Percentiles rank a stretch among this genome's conserved stretches.
Conservation (phyloP, 169 alveolate genomes). For the Amoebophrya sp. region DNA sequence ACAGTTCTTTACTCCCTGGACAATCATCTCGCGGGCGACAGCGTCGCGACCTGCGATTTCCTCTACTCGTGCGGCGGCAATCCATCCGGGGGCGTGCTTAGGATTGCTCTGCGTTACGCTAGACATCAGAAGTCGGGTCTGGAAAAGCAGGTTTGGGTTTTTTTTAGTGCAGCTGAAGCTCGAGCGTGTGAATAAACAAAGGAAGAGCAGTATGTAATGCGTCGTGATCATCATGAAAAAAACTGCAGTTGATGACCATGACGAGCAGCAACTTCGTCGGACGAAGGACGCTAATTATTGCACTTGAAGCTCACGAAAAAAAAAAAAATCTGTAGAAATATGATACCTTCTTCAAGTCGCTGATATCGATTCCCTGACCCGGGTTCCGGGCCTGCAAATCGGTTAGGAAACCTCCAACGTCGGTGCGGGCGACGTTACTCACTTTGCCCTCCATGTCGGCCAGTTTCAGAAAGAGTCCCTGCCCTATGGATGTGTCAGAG, state of each 20-base stretch:
- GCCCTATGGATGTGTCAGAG: no score
- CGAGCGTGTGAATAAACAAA: no score
- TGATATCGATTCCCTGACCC: neutral
- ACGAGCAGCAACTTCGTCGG: no score
- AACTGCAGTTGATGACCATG: no score
- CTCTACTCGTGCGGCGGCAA: constrained; percentile 97
- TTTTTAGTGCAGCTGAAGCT: no score
- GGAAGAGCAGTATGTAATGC: no score
- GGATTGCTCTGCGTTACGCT: constrained; percentile 86
- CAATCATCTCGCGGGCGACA: constrained; percentile 89
- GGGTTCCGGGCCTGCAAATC: neutral
- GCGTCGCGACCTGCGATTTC: constrained; percentile 73
- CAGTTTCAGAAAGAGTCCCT: neutral
- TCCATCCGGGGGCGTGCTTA: constrained; percentile 94
- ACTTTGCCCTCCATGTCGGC: neutral
- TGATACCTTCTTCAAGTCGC: neutral
- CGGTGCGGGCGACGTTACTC: neutral
- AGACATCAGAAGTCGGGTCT: constrained; percentile 57
- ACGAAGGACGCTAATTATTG: no score
- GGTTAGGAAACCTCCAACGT: neutral
- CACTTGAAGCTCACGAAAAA: no score
- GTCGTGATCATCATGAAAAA: no score
- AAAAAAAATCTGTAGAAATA: no score
- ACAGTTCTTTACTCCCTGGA: constrained; percentile 87
- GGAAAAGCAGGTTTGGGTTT: no score